Evolutionary conservation across 2,329 filamentous ascomycete genomes (phyloP).

Genomic region (Acrocalymma vagum): DNA sequence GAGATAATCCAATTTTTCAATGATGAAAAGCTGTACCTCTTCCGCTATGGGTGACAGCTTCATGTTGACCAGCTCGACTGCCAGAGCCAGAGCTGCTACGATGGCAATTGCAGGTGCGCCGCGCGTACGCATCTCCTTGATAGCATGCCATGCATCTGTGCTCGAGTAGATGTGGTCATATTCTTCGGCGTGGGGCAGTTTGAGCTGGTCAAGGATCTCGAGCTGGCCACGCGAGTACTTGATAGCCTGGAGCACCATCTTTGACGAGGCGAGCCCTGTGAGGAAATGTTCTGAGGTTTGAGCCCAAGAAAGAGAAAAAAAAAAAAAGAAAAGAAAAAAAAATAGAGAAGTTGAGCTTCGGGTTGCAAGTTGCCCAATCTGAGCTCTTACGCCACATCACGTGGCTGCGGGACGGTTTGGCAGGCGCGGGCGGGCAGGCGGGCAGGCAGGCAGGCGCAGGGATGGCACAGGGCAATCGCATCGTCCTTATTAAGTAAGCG

Average conservation of each 20-base stretch:
- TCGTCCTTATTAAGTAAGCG: too few relatives aligned
- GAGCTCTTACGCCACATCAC: slow-evolving; percentile 10
- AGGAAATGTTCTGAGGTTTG: slow-evolving; percentile 6
- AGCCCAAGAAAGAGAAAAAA: too few relatives aligned
- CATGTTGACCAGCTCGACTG: slow-evolving; percentile 78
- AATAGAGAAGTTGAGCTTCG: slow-evolving; percentile 29
- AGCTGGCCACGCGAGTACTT: slow-evolving; percentile 76
- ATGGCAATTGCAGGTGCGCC: slow-evolving; percentile 96
- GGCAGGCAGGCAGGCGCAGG: too few relatives aligned
- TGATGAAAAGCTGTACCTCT: slow-evolving; percentile 73
- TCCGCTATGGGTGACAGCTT: slow-evolving; percentile 63
- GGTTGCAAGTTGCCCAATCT: slow-evolving; percentile 24
- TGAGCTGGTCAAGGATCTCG: slow-evolving; percentile 84
- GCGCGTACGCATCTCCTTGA: slow-evolving; percentile 79
- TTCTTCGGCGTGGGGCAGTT: slow-evolving; percentile 79
- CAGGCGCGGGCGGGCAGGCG: too few relatives aligned
- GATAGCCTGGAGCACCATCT: slow-evolving; percentile 76
- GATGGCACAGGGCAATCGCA: too few relatives aligned
- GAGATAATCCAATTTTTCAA: slow-evolving; percentile 82
- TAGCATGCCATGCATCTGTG: slow-evolving; percentile 82
- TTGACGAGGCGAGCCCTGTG: slow-evolving; percentile 15
- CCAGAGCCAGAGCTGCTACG: slow-evolving; percentile 88
- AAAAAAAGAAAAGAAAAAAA: too few relatives aligned
- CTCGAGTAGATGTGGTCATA: slow-evolving; percentile 77
- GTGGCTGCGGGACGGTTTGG: too few relatives aligned